These are phyloP conservation scores for Suhomyces ambrosiae DNA, from an alignment of 1,139 yeast species.

Conservation along the genomic window DNA sequence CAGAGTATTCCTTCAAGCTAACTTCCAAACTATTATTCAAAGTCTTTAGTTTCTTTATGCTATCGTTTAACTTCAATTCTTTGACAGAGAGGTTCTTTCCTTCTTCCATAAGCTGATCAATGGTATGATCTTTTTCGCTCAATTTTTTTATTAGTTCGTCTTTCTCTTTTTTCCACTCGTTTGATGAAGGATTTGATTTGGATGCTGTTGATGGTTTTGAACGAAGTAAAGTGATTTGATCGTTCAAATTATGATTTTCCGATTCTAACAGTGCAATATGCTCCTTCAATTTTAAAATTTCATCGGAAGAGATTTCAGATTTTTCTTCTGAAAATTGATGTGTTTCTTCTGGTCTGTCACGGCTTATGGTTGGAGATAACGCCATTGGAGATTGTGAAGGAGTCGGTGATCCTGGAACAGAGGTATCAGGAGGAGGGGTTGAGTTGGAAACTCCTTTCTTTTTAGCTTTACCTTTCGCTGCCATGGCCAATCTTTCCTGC, in stretches of 20 bases:
- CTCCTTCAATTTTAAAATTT: too few species aligned
- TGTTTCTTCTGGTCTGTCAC: constrained; percentile 15
- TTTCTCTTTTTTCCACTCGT: constrained; percentile 5
- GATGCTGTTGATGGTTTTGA: constrained; percentile 4
- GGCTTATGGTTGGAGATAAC: constrained; percentile 8
- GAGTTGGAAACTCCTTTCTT: constrained; percentile 11
- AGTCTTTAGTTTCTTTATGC: constrained; percentile 62
- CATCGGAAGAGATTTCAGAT: too few species aligned
- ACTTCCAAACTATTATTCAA: constrained; percentile 48
- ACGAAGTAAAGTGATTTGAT: constrained; percentile 2
- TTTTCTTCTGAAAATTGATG: too few species aligned
- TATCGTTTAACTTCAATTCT: constrained; percentile 69
- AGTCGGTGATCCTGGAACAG: constrained; percentile 10
- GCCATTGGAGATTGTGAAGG: constrained; percentile 6
- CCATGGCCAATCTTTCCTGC: constrained; percentile 80
- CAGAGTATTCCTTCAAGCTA: constrained; percentile 37
- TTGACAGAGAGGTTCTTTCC: constrained; percentile 77
- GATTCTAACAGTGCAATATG: constrained; percentile 3
- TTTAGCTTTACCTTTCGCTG: constrained; percentile 57
- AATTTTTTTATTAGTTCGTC: constrained; percentile 25
- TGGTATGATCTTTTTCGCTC: constrained; percentile 58
- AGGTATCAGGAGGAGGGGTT: constrained; percentile 7
- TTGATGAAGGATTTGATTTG: background rate
- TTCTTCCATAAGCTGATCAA: constrained; percentile 64
- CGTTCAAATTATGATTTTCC: constrained; percentile 6